Conservation (phyloP, 2,329 filamentous ascomycete species). For the Exophiala xenobiotica region DNA sequence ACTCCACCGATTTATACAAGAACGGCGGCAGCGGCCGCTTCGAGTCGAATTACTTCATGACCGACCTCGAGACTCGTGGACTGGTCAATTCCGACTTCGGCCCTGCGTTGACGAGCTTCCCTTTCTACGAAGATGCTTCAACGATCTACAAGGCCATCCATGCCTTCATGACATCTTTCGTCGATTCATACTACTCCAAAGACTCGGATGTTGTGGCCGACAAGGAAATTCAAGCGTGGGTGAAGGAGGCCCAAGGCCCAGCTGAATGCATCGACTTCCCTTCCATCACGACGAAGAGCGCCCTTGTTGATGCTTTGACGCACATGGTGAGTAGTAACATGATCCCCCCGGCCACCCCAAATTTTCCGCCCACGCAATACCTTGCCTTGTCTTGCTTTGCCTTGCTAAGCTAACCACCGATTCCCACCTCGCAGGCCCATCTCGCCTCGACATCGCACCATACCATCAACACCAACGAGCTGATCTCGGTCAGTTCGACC, state of each 20-base stretch:
- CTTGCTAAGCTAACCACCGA: neutral
- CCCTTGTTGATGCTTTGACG: constrained; percentile 10
- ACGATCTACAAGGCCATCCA: constrained; percentile 12
- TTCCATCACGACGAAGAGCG: constrained; percentile 4
- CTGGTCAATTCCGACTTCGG: constrained; percentile 15
- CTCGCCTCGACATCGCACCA: constrained; percentile 16
- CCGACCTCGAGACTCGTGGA: constrained; percentile 9
- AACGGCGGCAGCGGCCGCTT: constrained; percentile 13
- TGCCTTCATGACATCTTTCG: constrained; percentile 14
- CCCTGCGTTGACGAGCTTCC: constrained; percentile 11
- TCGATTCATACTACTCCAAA: constrained; percentile 11
- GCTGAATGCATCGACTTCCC: constrained; percentile 16
- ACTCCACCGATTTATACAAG: constrained; percentile 10
- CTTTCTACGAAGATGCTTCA: constrained; percentile 16
- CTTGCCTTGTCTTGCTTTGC: neutral
- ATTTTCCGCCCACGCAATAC: neutral
- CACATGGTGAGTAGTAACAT: constrained; percentile 10
- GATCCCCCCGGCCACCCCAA: neutral
- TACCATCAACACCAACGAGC: constrained; percentile 13
- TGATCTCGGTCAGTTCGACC: constrained; percentile 10
- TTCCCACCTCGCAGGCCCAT: constrained; percentile 3
- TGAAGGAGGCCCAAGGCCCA: constrained; percentile 9
- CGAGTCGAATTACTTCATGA: constrained; percentile 12
- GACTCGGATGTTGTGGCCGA: constrained; percentile 12
- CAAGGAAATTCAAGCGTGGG: constrained; percentile 13